A percentile compares a stretch with the other conserved stretches of the same genome.
Evolutionary conservation across 2,329 filamentous ascomycete species (phyloP).

Genomic region (Epichloe typhina): DNA sequence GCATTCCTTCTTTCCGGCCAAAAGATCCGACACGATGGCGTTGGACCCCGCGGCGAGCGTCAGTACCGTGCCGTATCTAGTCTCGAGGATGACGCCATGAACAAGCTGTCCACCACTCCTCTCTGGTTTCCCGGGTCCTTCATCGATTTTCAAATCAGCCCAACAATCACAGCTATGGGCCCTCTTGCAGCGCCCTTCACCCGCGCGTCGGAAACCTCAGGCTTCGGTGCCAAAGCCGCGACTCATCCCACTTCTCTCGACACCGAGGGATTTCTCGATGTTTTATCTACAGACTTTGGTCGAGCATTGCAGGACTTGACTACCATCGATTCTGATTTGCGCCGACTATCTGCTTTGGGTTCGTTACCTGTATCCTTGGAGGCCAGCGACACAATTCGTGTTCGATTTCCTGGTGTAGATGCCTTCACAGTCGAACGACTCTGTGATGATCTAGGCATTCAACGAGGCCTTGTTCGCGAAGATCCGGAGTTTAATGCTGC

Average conservation of each 20-base stretch:
- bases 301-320: slow-evolving; percentile 75
- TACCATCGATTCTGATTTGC: slow-evolving; percentile 67
- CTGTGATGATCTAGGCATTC: slow-evolving; percentile 77
- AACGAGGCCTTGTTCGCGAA: slow-evolving; percentile 64
- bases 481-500: slow-evolving; percentile 59
- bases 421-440: slow-evolving; percentile 67
- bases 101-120: slow-evolving; percentile 49
- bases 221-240: slow-evolving; percentile 25
- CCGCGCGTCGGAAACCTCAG: slow-evolving; percentile 28
- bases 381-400: slow-evolving; percentile 52
- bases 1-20: slow-evolving; percentile 88
- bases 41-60: slow-evolving; percentile 60
- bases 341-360: slow-evolving; percentile 61
- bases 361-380: slow-evolving; percentile 72
- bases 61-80: slow-evolving; percentile 65
- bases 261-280: slow-evolving; percentile 70
- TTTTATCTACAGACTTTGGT: slow-evolving; percentile 78
- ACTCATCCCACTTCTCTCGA: slow-evolving; percentile 51
- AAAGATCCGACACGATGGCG: slow-evolving; percentile 75
- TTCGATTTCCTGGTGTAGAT: slow-evolving; percentile 88
- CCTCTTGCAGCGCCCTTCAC: slow-evolving; percentile 49
- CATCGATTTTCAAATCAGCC: slow-evolving; percentile 79
- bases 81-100: slow-evolving; percentile 58
- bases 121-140: slow-evolving; percentile 57
- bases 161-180: slow-evolving; percentile 78